Evolutionary conservation across 164 flowering plant genomes (phyloP).

Genomic region (Berberis vulgaris): DNA sequence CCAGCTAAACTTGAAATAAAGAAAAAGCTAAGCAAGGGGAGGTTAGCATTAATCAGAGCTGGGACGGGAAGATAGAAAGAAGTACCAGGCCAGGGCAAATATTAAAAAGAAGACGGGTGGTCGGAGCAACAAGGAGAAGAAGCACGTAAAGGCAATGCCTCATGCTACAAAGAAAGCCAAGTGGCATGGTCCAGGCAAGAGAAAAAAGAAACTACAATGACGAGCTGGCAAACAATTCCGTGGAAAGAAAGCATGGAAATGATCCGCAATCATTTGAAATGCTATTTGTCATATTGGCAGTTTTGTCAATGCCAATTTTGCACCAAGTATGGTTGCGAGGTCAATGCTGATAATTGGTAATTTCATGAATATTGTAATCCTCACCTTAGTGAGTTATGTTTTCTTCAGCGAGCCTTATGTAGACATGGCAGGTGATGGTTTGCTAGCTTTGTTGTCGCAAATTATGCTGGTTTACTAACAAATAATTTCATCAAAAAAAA

Average conservation of each 20-base stretch:
- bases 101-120: constrained; percentile 92
- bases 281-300: neutral
- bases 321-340: too few species aligned
- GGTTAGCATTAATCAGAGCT: constrained; percentile 54
- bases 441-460: too few species aligned
- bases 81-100: constrained; percentile 61
- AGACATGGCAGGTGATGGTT: too few species aligned
- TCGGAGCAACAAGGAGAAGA: constrained; percentile 65
- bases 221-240: constrained; percentile 61
- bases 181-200: constrained; percentile 41
- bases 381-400: too few species aligned
- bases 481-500: too few species aligned
- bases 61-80: constrained; percentile 79
- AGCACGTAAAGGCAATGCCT: constrained; percentile 82
- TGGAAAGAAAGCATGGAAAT: constrained; percentile 73
- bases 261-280: constrained; percentile 6
- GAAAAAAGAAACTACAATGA: constrained; percentile 36
- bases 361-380: too few species aligned
- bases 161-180: constrained; percentile 61
- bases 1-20: constrained; percentile 39
- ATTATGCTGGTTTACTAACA: too few species aligned
- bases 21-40: constrained; percentile 64
- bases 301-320: neutral
- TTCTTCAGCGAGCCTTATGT: too few species aligned
- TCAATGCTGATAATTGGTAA: too few species aligned